phyloP scores from a whole-genome alignment of 495 filamentous ascomycete species.

The Acidiella bohemica region DNA sequence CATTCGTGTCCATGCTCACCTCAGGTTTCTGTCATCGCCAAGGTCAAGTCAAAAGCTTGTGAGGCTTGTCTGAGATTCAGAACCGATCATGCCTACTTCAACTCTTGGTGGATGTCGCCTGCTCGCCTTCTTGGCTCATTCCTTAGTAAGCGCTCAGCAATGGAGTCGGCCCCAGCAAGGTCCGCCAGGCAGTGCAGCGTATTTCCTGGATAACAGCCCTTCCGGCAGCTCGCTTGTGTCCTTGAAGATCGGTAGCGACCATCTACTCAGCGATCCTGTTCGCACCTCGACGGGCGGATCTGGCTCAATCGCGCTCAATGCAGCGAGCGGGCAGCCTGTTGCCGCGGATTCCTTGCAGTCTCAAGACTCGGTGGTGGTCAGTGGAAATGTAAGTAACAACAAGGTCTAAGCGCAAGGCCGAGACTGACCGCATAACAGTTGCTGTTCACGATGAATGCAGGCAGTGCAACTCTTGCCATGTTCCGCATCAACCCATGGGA shows the following conservation, averaged over 20 bases:
- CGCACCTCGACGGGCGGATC: slow-evolving; percentile 1
- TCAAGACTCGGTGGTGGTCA: slow-evolving; percentile 3
- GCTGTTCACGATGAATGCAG: slow-evolving; percentile 9
- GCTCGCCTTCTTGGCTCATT: no score
- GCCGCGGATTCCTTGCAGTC: background rate
- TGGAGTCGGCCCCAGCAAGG: no score
- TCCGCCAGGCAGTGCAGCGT: no score
- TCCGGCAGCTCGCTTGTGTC: slow-evolving; percentile 1
- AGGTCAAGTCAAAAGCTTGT: no score
- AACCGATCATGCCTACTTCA: no score
- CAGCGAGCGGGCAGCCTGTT: background rate
- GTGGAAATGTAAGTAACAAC: slow-evolving; percentile 5
- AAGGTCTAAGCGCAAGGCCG: background rate
- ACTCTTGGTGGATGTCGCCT: no score
- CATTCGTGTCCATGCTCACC: no score
- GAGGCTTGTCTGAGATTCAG: no score
- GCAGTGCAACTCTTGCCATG: slow-evolving; percentile 4
- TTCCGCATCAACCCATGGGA: slow-evolving; percentile 4
- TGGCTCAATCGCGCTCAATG: slow-evolving; percentile 17
- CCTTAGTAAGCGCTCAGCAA: no score
- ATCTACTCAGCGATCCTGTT: background rate
- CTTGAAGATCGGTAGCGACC: background rate
- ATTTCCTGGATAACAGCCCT: slow-evolving; percentile 3
- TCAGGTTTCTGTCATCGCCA: no score
- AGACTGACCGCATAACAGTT: background rate